These are phyloP conservation scores for Scalesia atractyloides DNA, from an alignment of 129 eudicot species.

Conservation along the genomic window DNA sequence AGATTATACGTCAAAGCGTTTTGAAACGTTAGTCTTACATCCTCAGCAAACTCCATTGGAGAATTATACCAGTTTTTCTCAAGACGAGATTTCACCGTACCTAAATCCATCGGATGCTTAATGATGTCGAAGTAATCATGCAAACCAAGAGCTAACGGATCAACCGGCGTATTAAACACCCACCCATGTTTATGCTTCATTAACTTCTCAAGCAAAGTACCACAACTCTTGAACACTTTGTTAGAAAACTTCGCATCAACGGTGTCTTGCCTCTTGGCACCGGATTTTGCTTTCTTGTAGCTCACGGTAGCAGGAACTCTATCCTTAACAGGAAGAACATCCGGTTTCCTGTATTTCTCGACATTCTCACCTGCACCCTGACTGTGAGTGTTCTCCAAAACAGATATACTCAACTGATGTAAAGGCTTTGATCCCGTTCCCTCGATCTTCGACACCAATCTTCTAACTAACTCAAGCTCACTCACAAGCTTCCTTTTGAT, in stretches of 20 bases:
- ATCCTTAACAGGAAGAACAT: conserved; percentile 65
- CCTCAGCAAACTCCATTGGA: conserved; percentile 77
- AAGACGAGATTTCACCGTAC: conserved; percentile 75
- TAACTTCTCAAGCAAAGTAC: conserved; percentile 58
- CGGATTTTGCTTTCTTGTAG: conserved; percentile 54
- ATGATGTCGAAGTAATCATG: conserved; percentile 83
- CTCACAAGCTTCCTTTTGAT: conserved; percentile 63
- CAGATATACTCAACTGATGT: conserved; percentile 53
- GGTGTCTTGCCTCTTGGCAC: conserved; percentile 50
- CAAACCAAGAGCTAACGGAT: conserved; percentile 75
- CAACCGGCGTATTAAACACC: conserved; percentile 90
- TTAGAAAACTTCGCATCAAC: conserved; percentile 47
- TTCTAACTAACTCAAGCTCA: conserved; percentile 73
- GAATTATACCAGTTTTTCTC: conserved; percentile 68
- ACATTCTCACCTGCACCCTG: conserved; percentile 36
- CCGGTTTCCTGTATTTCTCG: conserved; percentile 65
- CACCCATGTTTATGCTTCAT: conserved; percentile 95
- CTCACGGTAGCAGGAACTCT: conserved; percentile 47
- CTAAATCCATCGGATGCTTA: conserved; percentile 89
- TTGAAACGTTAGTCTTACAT: conserved; percentile 78
- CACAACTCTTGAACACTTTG: conserved; percentile 60
- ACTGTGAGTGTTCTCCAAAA: conserved; percentile 48
- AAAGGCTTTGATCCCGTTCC: conserved; percentile 47
- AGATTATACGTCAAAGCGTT: conserved; percentile 93
- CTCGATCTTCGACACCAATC: conserved; percentile 69